These are phyloP conservation scores for Harrya chromipes DNA, from an alignment of 768 basidiomycete species.

Conservation along the genomic window DNA sequence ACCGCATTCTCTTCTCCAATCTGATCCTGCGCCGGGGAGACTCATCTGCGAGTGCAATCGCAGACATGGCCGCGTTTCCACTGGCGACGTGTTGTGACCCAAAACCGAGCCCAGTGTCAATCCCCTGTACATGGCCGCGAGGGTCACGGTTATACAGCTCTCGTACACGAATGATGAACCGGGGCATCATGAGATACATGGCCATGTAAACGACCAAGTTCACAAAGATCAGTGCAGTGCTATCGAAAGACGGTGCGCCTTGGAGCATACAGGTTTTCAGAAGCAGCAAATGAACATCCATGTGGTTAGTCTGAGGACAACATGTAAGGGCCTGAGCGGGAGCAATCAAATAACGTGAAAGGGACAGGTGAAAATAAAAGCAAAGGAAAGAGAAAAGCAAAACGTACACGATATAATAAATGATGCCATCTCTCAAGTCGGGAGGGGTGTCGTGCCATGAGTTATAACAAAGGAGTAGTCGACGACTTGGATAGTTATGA, in stretches of 20 bases:
- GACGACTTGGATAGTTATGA: not conserved
- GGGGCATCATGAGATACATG: not conserved
- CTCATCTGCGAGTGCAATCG: not conserved
- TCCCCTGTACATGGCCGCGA: not conserved
- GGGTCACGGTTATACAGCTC: not conserved
- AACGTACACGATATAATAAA: slow-evolving; percentile 1
- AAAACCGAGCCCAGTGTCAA: not conserved
- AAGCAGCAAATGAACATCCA: not conserved
- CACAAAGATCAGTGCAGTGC: not conserved
- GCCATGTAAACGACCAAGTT: not conserved
- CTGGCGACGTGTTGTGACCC: not conserved
- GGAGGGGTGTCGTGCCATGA: not conserved
- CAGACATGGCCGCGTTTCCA: not conserved
- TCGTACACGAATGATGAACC: slow-evolving; percentile 1
- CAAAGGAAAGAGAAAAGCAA: not conserved
- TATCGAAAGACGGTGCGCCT: not conserved
- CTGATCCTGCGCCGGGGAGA: not conserved
- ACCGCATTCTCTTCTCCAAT: not conserved
- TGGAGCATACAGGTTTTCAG: not conserved
- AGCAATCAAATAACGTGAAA: too few species aligned
- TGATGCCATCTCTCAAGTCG: not conserved
- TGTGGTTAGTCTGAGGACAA: too few species aligned
- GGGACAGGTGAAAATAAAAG: too few species aligned
- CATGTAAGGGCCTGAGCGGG: too few species aligned
- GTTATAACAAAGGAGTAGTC: not conserved